A percentile compares a stretch with the other conserved stretches of the same genome.
Evolutionary conservation across 2,329 filamentous ascomycete genomes (phyloP).

Genomic region (Alternaria panax): DNA sequence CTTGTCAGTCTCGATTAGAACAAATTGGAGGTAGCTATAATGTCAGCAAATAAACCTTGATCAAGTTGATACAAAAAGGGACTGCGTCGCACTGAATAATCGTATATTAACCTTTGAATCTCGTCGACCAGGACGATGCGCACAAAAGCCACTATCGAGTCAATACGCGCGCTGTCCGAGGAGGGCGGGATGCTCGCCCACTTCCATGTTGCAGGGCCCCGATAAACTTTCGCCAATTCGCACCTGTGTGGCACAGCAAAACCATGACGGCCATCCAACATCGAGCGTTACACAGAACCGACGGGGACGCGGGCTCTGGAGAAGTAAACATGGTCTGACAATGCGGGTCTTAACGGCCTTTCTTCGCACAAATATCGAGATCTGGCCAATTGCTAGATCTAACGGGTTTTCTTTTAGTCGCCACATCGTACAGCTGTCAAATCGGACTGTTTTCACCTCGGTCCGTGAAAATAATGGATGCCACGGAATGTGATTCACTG

Average conservation of each 20-base stretch:
- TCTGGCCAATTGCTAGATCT: constrained; percentile 9
- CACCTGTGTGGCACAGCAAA: constrained; percentile 33
- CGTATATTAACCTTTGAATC: constrained; percentile 12
- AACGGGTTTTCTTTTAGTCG: constrained; percentile 13
- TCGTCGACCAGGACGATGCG: constrained; percentile 12
- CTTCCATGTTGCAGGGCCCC: constrained; percentile 6
- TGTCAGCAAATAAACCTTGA: constrained; percentile 15
- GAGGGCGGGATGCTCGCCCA: constrained; percentile 12
- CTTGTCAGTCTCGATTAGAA: constrained; percentile 24
- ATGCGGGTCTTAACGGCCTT: constrained; percentile 16
- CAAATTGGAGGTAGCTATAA: constrained; percentile 13
- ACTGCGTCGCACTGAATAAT: constrained; percentile 16
- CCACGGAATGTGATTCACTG: neutral
- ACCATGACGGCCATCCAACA: constrained; percentile 12
- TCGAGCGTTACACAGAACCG: constrained; percentile 16
- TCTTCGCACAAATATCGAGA: constrained; percentile 13
- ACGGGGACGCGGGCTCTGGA: constrained; percentile 6
- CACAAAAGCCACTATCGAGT: constrained; percentile 27
- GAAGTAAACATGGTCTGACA: constrained; percentile 20
- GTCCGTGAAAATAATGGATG: constrained; percentile 5
- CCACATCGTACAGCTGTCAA: constrained; percentile 4
- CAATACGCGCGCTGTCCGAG: constrained; percentile 18
- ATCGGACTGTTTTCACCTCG: constrained; percentile 15
- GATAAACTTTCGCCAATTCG: constrained; percentile 23
- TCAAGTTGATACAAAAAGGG: constrained; percentile 15